Conservation (phyloP, 2,329 filamentous ascomycete genomes). For the Aspergillus hortae region DNA sequence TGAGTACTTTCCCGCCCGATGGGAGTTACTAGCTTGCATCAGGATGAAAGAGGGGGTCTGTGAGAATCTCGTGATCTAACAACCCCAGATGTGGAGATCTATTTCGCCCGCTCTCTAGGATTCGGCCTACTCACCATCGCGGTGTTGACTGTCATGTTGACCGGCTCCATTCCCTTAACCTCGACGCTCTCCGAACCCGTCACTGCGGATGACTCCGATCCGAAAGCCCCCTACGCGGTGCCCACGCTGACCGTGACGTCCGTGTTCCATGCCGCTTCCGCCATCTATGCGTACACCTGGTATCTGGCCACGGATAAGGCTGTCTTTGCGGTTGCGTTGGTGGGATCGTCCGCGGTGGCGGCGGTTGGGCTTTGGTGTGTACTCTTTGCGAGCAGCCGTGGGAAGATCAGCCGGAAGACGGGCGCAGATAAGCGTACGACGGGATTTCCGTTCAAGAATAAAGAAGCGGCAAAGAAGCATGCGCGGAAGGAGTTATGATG, state of each 20-base stretch:
- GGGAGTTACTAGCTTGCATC: neutral
- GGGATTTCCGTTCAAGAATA: constrained; percentile 64
- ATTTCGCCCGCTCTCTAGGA: constrained; percentile 70
- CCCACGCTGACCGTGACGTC: constrained; percentile 65
- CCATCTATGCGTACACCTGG: constrained; percentile 66
- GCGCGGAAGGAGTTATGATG: constrained; percentile 26
- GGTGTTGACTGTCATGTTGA: constrained; percentile 62
- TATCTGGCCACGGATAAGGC: constrained; percentile 56
- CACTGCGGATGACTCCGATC: constrained; percentile 41
- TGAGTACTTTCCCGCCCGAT: constrained; percentile 28
- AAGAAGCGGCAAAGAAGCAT: constrained; percentile 52
- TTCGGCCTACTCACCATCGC: constrained; percentile 64
- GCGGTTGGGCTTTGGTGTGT: constrained; percentile 63
- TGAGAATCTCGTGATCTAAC: neutral
- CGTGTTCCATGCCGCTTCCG: constrained; percentile 60
- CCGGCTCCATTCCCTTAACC: constrained; percentile 65
- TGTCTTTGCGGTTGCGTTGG: constrained; percentile 59
- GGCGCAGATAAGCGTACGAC: constrained; percentile 65
- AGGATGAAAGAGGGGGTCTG: neutral
- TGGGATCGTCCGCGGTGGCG: constrained; percentile 56
- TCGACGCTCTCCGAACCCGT: constrained; percentile 43
- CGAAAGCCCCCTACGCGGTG: constrained; percentile 60
- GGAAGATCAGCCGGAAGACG: constrained; percentile 59
- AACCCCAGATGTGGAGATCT: constrained; percentile 56
- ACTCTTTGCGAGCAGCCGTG: constrained; percentile 55